Percentiles rank a stretch among this genome's conserved stretches.
phyloP scores from a whole-genome alignment of 345 rosid species.

The Zanthoxylum bungeanum region DNA sequence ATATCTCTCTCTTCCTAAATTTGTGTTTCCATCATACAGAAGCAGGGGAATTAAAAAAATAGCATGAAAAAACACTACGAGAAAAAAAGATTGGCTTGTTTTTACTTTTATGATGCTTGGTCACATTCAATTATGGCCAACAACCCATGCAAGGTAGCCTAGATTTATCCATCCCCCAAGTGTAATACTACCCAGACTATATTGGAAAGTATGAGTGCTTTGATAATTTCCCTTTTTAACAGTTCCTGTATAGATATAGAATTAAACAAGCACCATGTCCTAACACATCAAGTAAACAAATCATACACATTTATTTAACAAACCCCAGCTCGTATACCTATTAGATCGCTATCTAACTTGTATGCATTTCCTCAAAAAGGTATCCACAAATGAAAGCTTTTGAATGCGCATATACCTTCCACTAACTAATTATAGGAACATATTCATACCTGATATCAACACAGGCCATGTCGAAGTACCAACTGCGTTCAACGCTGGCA shows the following conservation, averaged over 20 bases:
- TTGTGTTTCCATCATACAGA: background rate
- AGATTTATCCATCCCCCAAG: background rate
- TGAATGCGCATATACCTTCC: background rate
- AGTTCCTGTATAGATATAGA: background rate
- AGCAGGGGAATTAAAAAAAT: background rate
- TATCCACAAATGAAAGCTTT: background rate
- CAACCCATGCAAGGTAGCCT: background rate
- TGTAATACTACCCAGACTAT: background rate
- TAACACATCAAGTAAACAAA: background rate
- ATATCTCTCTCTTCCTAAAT: background rate
- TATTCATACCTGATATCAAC: conserved; percentile 16
- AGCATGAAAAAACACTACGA: background rate
- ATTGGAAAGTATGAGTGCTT: background rate
- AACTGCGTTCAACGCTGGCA: background rate
- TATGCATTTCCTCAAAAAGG: background rate
- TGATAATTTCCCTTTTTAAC: background rate
- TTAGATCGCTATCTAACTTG: background rate
- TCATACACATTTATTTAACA: background rate
- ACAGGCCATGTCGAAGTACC: conserved; percentile 2
- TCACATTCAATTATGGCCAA: background rate
- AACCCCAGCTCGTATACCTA: background rate
- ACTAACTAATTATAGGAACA: background rate
- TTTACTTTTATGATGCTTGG: background rate
- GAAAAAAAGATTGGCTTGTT: background rate
- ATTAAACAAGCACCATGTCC: background rate